Conservation (phyloP, 495 filamentous ascomycete genomes). For the Talaromyces ruber region DNA sequence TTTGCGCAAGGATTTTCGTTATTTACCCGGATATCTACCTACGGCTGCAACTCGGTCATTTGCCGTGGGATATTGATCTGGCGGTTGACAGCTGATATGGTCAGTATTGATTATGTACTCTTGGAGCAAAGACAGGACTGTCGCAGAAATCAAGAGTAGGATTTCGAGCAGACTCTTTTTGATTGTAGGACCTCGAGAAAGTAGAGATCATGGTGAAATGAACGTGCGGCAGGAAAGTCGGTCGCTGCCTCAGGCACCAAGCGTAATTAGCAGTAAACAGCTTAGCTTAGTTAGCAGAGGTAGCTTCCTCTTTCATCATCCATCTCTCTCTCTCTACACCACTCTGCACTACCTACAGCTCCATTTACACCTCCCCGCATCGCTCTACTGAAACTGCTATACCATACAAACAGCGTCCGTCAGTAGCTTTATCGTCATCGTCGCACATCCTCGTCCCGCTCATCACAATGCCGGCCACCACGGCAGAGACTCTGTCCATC, state of each 20-base stretch:
- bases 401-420: background rate
- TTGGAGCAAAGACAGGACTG: no score
- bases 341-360: background rate
- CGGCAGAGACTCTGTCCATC: conserved; percentile 86
- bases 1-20: background rate
- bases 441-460: background rate
- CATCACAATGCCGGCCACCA: conserved; percentile 74
- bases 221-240: background rate
- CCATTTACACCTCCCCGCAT: background rate
- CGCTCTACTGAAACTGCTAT: background rate
- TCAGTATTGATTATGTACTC: no score
- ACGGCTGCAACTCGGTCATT: background rate
- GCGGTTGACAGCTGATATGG: background rate
- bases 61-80: background rate
- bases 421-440: background rate
- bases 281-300: background rate
- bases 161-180: no score
- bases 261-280: background rate
- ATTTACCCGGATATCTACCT: background rate
- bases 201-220: no score
- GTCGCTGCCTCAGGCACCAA: background rate
- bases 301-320: background rate
- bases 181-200: no score
- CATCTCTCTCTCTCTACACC: background rate
- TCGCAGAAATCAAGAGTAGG: no score